Base-by-base conservation (phyloP, 495 filamentous ascomycete genomes). In the Paragyromitra xinjiangensis region DNA sequence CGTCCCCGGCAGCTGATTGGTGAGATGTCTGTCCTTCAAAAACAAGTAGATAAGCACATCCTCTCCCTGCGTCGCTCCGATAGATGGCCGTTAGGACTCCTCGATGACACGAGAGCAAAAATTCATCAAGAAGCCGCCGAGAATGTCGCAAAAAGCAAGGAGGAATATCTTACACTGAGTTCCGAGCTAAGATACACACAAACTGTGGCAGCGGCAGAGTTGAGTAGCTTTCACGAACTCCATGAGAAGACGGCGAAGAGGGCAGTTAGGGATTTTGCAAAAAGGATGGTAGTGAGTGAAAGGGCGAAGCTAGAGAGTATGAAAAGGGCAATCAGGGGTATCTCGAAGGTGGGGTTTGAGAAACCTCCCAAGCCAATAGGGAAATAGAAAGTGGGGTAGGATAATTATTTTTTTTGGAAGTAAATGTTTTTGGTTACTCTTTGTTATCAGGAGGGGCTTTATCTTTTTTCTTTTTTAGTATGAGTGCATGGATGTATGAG, bases 161-260 rank as follows among this genome's bases (percentile, higher is more conserved):
- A 85, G 19, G 92, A 97, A 78, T 84, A 92, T 8, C 86, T 89
- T 44, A 86, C 85, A 29, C 82, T 97, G 19, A 90, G 91, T 0
- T 88, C 88, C 61, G 96, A 99, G 81, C 83, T 99, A 22, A 85
- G 92, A 44, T 98, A 96, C 82, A 97, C 94, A 64, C 94, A 97
- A 84, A 92, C 94, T 83, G 93, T 94, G 9, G 94, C 98, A 6
- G 95, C 96, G 12, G 87, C 89, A 7, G 96, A 99, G 83, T 82
- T 99, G 72, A 95, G 95, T 0, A 94, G 93, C 1, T 98, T 95
- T 92, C 93, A 97, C 80, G 93, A 95, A 14, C 89, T 93, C 86
- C 90, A 94, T 64, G 93, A 91, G 78, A 89, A 89, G 77, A 88
- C 93, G 84, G 94, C 92, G 2, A 85, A 89, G 37, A 89, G 88